A percentile compares a stretch with the other conserved stretches of the same genome.
phyloP scores from a whole-genome alignment of 2,329 filamentous ascomycete genomes.

The Onygenales sp. region DNA sequence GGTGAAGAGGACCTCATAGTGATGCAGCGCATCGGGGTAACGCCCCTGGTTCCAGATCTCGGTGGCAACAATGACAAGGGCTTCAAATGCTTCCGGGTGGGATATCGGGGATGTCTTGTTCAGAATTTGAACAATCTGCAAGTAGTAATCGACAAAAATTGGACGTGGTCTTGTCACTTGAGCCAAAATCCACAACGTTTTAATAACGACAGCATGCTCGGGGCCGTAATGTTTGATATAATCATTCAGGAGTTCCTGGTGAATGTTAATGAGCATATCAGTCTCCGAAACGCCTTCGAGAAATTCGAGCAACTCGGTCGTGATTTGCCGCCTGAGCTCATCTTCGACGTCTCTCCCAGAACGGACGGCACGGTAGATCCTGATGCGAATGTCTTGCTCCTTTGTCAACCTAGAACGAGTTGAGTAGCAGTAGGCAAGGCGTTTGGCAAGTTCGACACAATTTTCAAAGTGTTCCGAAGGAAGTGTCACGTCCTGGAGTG shows the following conservation, averaged over 20 bases:
- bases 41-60: slow-evolving; percentile 30
- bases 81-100: slow-evolving; percentile 30
- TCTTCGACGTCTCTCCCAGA: slow-evolving; percentile 21
- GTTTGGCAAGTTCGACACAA: slow-evolving; percentile 38
- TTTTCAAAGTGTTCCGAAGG: slow-evolving; percentile 35
- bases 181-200: slow-evolving; percentile 27
- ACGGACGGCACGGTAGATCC: slow-evolving; percentile 27
- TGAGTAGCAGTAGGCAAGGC: slow-evolving; percentile 38
- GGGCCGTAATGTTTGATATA: slow-evolving; percentile 25
- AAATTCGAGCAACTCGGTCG: slow-evolving; percentile 21
- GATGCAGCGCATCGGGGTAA: slow-evolving; percentile 27
- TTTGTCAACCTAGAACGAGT: slow-evolving; percentile 25
- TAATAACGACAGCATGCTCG: slow-evolving; percentile 26
- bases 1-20: slow-evolving; percentile 27
- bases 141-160: slow-evolving; percentile 30
- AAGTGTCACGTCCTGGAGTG: slow-evolving; percentile 35
- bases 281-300: slow-evolving; percentile 22
- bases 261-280: slow-evolving; percentile 27
- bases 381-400: slow-evolving; percentile 27
- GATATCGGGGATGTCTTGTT: slow-evolving; percentile 28
- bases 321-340: slow-evolving; percentile 20
- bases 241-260: slow-evolving; percentile 31
- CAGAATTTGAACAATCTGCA: slow-evolving; percentile 25
- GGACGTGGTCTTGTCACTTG: slow-evolving; percentile 27
- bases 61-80: slow-evolving; percentile 26